Evolutionary conservation across 306 rosid species (phyloP), one percentile per base, ranked within the genome.

Genomic region (Glycine soja): DNA sequence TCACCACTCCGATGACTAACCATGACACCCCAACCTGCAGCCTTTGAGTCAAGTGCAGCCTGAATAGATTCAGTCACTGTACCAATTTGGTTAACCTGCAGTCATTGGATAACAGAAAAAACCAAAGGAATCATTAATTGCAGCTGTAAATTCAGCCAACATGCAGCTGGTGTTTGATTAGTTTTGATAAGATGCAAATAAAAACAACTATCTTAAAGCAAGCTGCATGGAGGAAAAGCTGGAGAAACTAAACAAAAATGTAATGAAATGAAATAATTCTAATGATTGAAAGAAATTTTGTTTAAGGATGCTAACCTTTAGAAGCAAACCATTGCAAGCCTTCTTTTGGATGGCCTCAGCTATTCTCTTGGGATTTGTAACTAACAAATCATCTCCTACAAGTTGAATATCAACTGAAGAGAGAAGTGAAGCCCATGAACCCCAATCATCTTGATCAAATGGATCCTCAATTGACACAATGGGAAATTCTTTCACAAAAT

Each of bases 21-120:
- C 99, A 96, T 96, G 83, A 96, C 98, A 67, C 99, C 98, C 99
- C 98, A 96, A 77, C 99, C 97, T 6, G 99, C 98, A 30, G 98
- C 97, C 84, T 96, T 96, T 40, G 99, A 91, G 88, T 96, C 99
- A 59, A 91, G 94, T 63, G 99, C 99, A 82, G 99, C 99, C 80
- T 77, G 94, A 87, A 96, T 89, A 75, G 99, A 96, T 86, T 96
- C 98, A 6, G 94, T 93, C 34, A 96, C 94, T 0, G 99, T 87
- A 74, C 99, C 99, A 45, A 96, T 96, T 90, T 96, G 99, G 90
- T 96, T 96, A 67, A 96, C 99, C 99, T 96, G 93, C 83, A 80
- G 61, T 53, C 76, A 36, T 78, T 15, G 48, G 63, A 81, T 40
- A 66, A 45, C 32, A 78, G 18, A 24, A 10, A 81, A 24, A 46